Evolutionary conservation across 208 protist genomes (phyloP), one percentile per base, ranked within the genome.

Genomic region (Porcisia deanei): DNA sequence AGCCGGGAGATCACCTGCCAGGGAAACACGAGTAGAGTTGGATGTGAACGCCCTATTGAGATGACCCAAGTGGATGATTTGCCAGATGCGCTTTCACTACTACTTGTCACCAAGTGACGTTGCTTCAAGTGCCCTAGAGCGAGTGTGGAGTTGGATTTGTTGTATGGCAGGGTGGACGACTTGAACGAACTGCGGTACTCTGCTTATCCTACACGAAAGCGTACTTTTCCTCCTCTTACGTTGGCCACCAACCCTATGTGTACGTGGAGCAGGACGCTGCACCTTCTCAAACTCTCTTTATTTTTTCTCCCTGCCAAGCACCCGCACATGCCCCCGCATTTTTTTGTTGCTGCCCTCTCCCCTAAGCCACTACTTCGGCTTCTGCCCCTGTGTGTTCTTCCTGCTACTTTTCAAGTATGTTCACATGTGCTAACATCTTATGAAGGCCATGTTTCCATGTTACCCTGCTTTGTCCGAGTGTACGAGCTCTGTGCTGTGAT

Each of bases 261-360:
- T 52, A 52, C 47, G 47, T 52, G 47, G 10, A 14, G 47, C 47
- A 52, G 47, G 10, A 5, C 47, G 10, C 47, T 52, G 47, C 47
- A 52, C 37, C 12, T 61, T 73, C 67, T 73, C 22, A 30, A 30
- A 30, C 30, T 30, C 30, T 30, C 18, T 77, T 75, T 7, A 45
- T 20, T 78, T 72, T 66, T 58, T 77, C 22, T 52, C 10, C 47
- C 47, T 52, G 47, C 47, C 47, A 52, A 14, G 10, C 47, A 52
- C 10, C 47, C 47, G 10, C 5, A 52, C 47, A 12, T 52, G 10
- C 47, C 5, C 8, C 10, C 47, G 8, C 5, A 1, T 52, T 52
- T 52, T 52, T 52, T 52, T 12, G 8, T 52, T 52, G 5, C 47
- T 52, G 5, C 47, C 10, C 10, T 12, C 47, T 12, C 47, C 47